Conservation (phyloP, 345 rosid species). For the Citrus maxima region DNA sequence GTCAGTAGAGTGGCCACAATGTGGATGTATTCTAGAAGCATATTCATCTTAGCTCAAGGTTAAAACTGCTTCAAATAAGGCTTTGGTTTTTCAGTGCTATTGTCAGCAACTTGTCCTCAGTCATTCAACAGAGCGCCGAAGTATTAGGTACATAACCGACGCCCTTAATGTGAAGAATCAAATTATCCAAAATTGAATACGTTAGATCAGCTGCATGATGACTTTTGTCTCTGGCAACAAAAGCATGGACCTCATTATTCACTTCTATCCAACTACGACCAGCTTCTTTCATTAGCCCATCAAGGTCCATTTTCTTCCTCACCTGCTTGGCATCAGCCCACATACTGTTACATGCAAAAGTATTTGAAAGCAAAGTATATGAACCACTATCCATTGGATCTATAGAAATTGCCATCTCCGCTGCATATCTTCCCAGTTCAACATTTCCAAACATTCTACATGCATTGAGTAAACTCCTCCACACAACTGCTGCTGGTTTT, state of each 20-base stretch:
- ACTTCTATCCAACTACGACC: conserved; percentile 73
- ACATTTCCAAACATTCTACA: conserved; percentile 45
- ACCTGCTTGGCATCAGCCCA: conserved; percentile 62
- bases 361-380: conserved; percentile 53
- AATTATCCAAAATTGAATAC: conserved; percentile 36
- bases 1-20: background rate
- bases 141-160: conserved; percentile 24
- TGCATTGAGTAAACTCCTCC: conserved; percentile 76
- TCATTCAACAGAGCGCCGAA: conserved; percentile 12
- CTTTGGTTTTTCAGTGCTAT: background rate
- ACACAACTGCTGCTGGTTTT: conserved; percentile 45
- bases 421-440: conserved; percentile 61
- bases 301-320: conserved; percentile 60
- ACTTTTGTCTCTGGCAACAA: conserved; percentile 54
- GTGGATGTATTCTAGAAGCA: background rate
- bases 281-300: conserved; percentile 63
- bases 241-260: conserved; percentile 37
- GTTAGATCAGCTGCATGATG: conserved; percentile 37
- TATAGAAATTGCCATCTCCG: conserved; percentile 57
- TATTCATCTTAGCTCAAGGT: background rate
- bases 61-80: background rate
- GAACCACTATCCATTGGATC: conserved; percentile 72
- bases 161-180: conserved; percentile 49
- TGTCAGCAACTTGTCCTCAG: background rate
- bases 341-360: conserved; percentile 66